phyloP scores from a whole-genome alignment of 306 rosid species.

The Trichosanthes truncata region DNA sequence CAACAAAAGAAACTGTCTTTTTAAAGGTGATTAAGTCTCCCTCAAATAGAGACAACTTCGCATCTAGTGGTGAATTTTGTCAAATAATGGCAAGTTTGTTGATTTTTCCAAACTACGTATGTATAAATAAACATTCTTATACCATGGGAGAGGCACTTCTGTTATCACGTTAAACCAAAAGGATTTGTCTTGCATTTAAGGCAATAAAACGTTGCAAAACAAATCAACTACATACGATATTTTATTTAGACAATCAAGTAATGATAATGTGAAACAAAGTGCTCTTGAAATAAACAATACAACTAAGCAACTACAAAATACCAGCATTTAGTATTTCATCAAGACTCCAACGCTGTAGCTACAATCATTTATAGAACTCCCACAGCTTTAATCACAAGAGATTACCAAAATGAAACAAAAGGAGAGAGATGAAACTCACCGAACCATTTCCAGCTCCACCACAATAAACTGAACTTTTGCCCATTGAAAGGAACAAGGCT shows the following conservation, averaged over 20 bases:
- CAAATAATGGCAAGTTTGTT: neutral
- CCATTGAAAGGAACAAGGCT: constrained; percentile 65
- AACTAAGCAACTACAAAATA: neutral
- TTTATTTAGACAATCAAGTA: neutral
- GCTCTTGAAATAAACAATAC: neutral
- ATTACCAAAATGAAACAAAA: neutral
- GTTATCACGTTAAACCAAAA: neutral
- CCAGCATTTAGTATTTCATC: neutral
- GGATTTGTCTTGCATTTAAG: neutral
- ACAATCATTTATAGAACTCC: neutral
- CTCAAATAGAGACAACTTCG: neutral
- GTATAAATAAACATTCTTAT: neutral
- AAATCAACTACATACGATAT: neutral
- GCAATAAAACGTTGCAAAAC: neutral
- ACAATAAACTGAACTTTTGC: constrained; percentile 68
- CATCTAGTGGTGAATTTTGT: neutral
- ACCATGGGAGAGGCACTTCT: neutral
- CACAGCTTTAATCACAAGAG: neutral
- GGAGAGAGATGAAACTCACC: constrained; percentile 37
- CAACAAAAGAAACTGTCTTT: neutral
- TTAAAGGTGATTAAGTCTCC: neutral
- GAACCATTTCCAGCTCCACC: constrained; percentile 93
- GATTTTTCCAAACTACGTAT: neutral
- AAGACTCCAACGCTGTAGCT: neutral
- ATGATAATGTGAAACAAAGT: neutral